Conservation (phyloP, 108 stramenopile genomes). For the Fistulifera pelliculosa region DNA sequence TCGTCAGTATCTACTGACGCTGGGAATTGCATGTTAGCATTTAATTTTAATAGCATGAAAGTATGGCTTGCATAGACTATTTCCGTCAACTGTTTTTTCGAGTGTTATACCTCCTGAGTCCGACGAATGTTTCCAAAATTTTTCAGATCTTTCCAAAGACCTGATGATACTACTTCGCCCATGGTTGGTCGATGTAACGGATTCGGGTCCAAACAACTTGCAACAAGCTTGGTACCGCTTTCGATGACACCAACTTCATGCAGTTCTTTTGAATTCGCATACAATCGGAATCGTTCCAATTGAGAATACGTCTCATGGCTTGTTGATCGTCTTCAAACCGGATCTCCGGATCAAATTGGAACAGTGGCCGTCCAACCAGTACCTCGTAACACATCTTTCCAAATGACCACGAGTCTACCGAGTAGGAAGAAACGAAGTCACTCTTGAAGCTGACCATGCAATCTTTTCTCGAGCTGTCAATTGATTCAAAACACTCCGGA, state of each 20-base stretch:
- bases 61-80: no score
- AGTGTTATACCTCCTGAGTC: neutral
- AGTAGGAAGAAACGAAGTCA: slow-evolving; percentile 21
- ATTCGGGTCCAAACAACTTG: slow-evolving; percentile 22
- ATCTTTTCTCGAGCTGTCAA: slow-evolving; percentile 6
- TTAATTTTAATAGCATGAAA: neutral
- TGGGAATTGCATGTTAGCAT: slow-evolving; percentile 62
- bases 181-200: slow-evolving; percentile 25
- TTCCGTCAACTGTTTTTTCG: no score
- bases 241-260: slow-evolving; percentile 20
- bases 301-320: slow-evolving; percentile 16
- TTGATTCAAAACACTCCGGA: slow-evolving; percentile 35
- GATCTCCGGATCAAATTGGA: slow-evolving; percentile 24
- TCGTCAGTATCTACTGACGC: slow-evolving; percentile 49
- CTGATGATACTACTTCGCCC: slow-evolving; percentile 26
- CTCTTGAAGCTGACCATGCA: slow-evolving; percentile 15
- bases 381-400: slow-evolving; percentile 74
- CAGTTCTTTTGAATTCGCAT: slow-evolving; percentile 19
- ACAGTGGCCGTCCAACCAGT: slow-evolving; percentile 59
- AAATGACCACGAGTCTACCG: slow-evolving; percentile 73
- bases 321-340: slow-evolving; percentile 8
- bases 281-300: slow-evolving; percentile 21
- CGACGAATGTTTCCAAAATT: neutral
- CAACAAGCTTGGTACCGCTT: slow-evolving; percentile 32
- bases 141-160: slow-evolving; percentile 25